Evolutionary conservation across 768 basidiomycete genomes (phyloP).

Genomic region (Amanita jacksonii): DNA sequence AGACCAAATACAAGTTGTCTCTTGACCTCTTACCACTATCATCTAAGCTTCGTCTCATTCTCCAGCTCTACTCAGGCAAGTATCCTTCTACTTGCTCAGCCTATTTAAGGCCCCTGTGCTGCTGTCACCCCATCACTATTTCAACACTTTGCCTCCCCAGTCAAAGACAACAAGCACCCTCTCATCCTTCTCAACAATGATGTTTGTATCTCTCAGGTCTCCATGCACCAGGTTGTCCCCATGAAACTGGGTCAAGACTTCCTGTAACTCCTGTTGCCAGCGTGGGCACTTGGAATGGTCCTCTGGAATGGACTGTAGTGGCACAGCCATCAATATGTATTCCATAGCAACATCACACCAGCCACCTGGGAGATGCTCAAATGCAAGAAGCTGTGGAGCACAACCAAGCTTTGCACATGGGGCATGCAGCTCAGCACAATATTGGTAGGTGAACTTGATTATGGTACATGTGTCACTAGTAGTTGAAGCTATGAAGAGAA

Average conservation of each 20-base stretch:
- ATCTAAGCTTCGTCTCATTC: too few species aligned
- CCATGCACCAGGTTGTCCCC: constrained; percentile 14
- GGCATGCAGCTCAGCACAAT: constrained; percentile 13
- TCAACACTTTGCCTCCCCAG: constrained; percentile 19
- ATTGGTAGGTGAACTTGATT: constrained; percentile 14
- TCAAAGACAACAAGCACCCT: constrained; percentile 17
- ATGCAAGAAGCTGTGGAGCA: constrained; percentile 16
- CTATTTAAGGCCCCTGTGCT: too few species aligned
- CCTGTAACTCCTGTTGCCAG: constrained; percentile 4
- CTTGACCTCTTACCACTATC: too few species aligned
- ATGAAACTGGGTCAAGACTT: constrained; percentile 11
- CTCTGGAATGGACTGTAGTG: background rate
- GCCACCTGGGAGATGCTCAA: constrained; percentile 16
- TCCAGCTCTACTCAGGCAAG: too few species aligned
- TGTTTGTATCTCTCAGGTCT: constrained; percentile 16
- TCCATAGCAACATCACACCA: constrained; percentile 19
- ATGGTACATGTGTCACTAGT: constrained; percentile 3
- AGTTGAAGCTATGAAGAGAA: constrained; percentile 7
- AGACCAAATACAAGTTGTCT: too few species aligned
- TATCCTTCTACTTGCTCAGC: too few species aligned
- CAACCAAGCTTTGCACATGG: constrained; percentile 12
- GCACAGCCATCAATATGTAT: constrained; percentile 6
- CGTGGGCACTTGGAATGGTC: background rate
- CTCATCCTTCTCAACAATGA: constrained; percentile 9
- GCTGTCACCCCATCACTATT: too few species aligned